Evolutionary conservation across 2,329 filamentous ascomycete genomes (phyloP).

Genomic region (Cordyceps cateniannulata): DNA sequence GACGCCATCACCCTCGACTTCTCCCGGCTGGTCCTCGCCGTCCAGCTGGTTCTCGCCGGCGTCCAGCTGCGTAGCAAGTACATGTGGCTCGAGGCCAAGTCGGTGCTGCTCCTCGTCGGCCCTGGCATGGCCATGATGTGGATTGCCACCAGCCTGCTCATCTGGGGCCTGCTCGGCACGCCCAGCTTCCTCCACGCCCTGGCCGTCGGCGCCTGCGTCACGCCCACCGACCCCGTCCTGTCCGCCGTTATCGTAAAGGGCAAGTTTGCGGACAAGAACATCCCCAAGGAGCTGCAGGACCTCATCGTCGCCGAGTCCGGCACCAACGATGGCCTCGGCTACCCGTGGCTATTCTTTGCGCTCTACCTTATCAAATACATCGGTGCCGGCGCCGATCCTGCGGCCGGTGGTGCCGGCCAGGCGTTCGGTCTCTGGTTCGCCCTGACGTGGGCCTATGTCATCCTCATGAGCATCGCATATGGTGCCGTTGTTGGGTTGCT

Average conservation of each 20-base stretch:
- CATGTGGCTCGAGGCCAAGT: conserved; percentile 69
- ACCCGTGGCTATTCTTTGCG: conserved; percentile 81
- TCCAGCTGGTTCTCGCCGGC: conserved; percentile 83
- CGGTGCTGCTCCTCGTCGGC: conserved; percentile 67
- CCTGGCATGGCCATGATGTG: conserved; percentile 86
- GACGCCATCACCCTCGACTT: conserved; percentile 76
- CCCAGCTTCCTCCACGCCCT: conserved; percentile 72
- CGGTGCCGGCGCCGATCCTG: conserved; percentile 50
- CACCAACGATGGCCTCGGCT: conserved; percentile 82
- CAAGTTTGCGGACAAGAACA: conserved; percentile 86
- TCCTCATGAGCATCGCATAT: conserved; percentile 71
- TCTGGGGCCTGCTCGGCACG: conserved; percentile 70
- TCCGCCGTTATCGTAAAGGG: conserved; percentile 90
- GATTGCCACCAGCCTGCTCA: conserved; percentile 69
- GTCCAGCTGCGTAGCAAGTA: conserved; percentile 84
- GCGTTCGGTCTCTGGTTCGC: conserved; percentile 79
- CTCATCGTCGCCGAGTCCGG: conserved; percentile 79
- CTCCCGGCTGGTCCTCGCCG: conserved; percentile 77
- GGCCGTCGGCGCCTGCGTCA: conserved; percentile 78
- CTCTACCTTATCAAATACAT: conserved; percentile 77
- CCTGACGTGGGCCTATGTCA: conserved; percentile 78
- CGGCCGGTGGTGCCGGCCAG: conserved; percentile 46
- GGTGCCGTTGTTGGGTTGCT: conserved; percentile 73
- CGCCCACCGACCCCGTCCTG: conserved; percentile 82
- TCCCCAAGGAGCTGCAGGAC: conserved; percentile 73